A percentile compares a stretch with the other conserved stretches of the same genome.
Evolutionary conservation across 371 early-diverging fungal species (phyloP).

Genomic region (Mortierella sp.): DNA sequence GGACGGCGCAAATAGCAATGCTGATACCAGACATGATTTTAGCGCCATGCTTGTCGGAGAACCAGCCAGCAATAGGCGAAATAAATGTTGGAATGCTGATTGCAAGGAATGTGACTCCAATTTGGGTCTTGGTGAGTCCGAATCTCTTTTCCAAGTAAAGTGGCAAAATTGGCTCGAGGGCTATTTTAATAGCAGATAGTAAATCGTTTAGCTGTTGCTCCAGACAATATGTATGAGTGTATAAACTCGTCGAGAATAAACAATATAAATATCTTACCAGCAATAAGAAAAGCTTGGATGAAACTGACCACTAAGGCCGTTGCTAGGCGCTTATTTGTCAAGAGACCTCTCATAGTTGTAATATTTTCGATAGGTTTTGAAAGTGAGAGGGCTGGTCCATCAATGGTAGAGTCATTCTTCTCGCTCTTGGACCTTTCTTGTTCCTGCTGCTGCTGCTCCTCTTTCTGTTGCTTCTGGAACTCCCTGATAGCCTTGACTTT

Average conservation of each 20-base stretch:
- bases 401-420: not conserved
- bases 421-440: not conserved
- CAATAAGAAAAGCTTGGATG: constrained; percentile 38
- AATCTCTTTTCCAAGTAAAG: constrained; percentile 64
- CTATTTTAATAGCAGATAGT: not conserved
- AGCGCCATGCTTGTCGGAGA: constrained; percentile 62
- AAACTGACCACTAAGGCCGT: constrained; percentile 41
- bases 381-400: not conserved
- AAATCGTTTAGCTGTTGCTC: not conserved
- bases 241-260: no score
- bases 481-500: constrained; percentile 41
- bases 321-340: constrained; percentile 29
- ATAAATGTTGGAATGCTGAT: constrained; percentile 61
- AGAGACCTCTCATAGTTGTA: constrained; percentile 21
- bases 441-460: not conserved
- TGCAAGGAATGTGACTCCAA: constrained; percentile 66
- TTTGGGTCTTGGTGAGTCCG: constrained; percentile 62
- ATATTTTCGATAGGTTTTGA: constrained; percentile 10
- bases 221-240: no score
- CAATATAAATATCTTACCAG: constrained; percentile 27
- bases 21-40: constrained; percentile 56
- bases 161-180: constrained; percentile 64
- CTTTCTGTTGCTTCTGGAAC: constrained; percentile 24
- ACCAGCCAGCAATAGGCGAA: constrained; percentile 60
- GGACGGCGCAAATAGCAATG: constrained; percentile 54